These are phyloP conservation scores for Polygonum aviculare DNA, from an alignment of 148 eudicot genomes.

Conservation along the genomic window DNA sequence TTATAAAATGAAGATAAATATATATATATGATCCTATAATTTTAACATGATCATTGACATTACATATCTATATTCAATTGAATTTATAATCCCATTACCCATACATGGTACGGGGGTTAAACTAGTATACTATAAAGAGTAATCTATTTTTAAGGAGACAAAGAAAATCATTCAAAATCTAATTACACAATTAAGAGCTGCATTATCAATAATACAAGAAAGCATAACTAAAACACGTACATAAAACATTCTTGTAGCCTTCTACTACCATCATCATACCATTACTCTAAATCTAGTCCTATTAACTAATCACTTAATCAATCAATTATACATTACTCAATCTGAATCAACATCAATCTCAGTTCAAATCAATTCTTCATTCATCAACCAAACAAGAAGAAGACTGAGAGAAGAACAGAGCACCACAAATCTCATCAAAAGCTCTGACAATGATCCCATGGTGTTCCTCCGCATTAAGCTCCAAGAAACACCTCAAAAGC, in stretches of 20 bases:
- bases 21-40: too few species aligned
- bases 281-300: too few species aligned
- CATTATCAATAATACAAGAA: background rate
- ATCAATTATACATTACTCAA: background rate
- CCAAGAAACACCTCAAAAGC: slow-evolving; percentile 57
- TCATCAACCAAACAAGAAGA: background rate
- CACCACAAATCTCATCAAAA: slow-evolving; percentile 62
- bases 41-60: too few species aligned
- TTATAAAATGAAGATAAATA: too few species aligned
- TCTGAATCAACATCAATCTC: background rate
- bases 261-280: background rate
- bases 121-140: too few species aligned
- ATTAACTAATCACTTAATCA: too few species aligned
- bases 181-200: too few species aligned
- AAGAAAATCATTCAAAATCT: too few species aligned
- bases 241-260: background rate
- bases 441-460: slow-evolving; percentile 63
- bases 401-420: slow-evolving; percentile 24
- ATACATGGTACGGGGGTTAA: too few species aligned
- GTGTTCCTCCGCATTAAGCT: slow-evolving; percentile 43
- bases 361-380: background rate
- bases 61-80: too few species aligned
- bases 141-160: too few species aligned
- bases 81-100: too few species aligned
- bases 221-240: background rate